Conservation (phyloP, 495 filamentous ascomycete species). For the Aspergillus coremiiformis region DNA sequence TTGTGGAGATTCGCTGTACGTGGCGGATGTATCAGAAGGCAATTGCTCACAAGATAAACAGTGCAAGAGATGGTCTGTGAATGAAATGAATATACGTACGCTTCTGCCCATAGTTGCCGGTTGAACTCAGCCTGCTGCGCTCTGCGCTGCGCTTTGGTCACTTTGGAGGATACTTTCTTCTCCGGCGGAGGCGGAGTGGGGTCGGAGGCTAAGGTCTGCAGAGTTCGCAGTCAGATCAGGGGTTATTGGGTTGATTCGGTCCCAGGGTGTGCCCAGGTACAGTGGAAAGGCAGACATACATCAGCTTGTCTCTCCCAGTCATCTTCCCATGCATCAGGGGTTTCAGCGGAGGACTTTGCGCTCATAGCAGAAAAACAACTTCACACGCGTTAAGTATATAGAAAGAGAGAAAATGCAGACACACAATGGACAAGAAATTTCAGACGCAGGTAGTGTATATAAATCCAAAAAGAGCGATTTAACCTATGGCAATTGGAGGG, state of each 20-base stretch:
- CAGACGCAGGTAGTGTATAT: neutral
- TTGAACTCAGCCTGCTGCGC: slow-evolving; percentile 77
- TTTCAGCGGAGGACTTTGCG: slow-evolving; percentile 36
- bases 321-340: slow-evolving; percentile 84
- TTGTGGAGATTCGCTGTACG: slow-evolving; percentile 51
- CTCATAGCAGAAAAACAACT: slow-evolving; percentile 39
- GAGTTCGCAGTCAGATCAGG: neutral
- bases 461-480: too few species aligned
- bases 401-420: neutral
- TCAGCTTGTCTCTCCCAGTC: slow-evolving; percentile 81
- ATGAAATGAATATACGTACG: slow-evolving; percentile 45
- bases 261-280: neutral
- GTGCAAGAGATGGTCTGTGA: neutral
- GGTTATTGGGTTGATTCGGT: neutral
- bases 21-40: neutral
- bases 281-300: slow-evolving; percentile 31
- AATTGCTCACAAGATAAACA: neutral
- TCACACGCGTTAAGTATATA: neutral
- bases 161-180: slow-evolving; percentile 45
- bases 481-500: neutral
- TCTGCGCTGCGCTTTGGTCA: slow-evolving; percentile 67
- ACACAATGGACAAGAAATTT: neutral
- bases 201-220: slow-evolving; percentile 33
- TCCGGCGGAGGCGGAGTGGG: slow-evolving; percentile 29
- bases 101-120: slow-evolving; percentile 79